Base-by-base conservation (phyloP, 192 early-diverging fungal species). In the Coemansia aciculifera region DNA sequence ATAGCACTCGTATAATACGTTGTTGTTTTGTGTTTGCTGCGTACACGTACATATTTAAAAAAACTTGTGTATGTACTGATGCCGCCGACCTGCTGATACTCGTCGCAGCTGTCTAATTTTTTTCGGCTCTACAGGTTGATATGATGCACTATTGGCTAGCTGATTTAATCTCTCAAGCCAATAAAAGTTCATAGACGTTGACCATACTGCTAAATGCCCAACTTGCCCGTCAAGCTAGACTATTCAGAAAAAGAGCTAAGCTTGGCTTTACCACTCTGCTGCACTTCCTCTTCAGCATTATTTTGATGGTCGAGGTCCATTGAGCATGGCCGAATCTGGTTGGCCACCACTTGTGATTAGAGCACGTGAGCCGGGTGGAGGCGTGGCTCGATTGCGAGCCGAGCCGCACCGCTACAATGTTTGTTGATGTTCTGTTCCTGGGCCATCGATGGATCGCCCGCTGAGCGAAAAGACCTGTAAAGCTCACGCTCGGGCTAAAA, bases 401-500 rank as follows among this genome's bases (percentile, higher is more conserved):
- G 54, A 57, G 54, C 27, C 51, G 24, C 1, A 27, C 1, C 1
- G 51, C 24, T 2, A 6, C 43, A n/a, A 44, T 44, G 43, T 54
- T 24, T 54, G 51, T 54, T 54, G 24, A 27, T 27, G 24, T 27
- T 13, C 27, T 8, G 21, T 24, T 21, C 21, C 49, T 24, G 7
- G 12, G 24, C 24, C 24, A 29, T 12, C 19, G 49, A 21, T 24
- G 23, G 49, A 51, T 24, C 23, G 49, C 21, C 49, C 49, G 34
- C 34, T 36, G 34, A 36, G 34, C 34, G 34, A 36, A 36, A 36
- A 36, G 34, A 1, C 34, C 34, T 9, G 9, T 36, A 6, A 36
- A 36, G 34, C 40, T n/a, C 43, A 54, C 51, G 51, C 51, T 54
- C 51, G 54, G 54, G 29, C 54, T 57, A 57, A 57, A 32, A 8